Base-by-base conservation (phyloP, 768 basidiomycete species). In the Serpula lacrymans region DNA sequence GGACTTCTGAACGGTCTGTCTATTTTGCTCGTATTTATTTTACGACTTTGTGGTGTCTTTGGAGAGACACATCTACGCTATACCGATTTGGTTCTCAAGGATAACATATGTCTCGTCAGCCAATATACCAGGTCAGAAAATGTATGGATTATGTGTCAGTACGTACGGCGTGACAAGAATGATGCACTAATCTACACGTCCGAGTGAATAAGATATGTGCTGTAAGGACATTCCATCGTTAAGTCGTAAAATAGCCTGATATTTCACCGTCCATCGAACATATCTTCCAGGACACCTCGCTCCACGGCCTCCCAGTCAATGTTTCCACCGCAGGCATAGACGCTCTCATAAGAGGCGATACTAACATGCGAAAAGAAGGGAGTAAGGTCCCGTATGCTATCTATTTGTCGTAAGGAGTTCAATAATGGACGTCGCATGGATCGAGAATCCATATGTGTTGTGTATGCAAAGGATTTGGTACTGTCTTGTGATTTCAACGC, bases 221-320 rank as follows among this genome's bases (percentile, higher is more conserved):
- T n/a, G n/a, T n/a, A n/a, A n/a, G n/a, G n/a, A n/a, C n/a, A n/a
- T n/a, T n/a, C n/a, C n/a, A n/a, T n/a, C n/a, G n/a, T n/a, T n/a
- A n/a, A 30, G 27, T 41, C 39, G 29, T 32, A 32, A 41, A 28
- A n/a, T 21, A 32, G 36, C 24, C 22, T 5, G n/a, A n/a, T 34
- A 17, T 10, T 5, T 58, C 55, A 84, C 56, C 80, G 74, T 42
- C 80, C 80, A 46, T 97, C 93, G 57, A 98, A 99, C 72, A 98
- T 83, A 60, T 98, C 95, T 34, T 79, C 75, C 62, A 87, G 65
- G 33, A 99, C 60, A 5, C 83, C 80, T 33, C 69, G 71, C 62
- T 98, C 95, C 16, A 99, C 84, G 3, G 81, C 82, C 23, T 81
- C 83, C 92, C 90, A 95, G 56, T 98, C 94, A 14, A 98, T 70